Evolutionary conservation across 2,329 filamentous ascomycete genomes (phyloP).

Genomic region (Alternaria gaisen): DNA sequence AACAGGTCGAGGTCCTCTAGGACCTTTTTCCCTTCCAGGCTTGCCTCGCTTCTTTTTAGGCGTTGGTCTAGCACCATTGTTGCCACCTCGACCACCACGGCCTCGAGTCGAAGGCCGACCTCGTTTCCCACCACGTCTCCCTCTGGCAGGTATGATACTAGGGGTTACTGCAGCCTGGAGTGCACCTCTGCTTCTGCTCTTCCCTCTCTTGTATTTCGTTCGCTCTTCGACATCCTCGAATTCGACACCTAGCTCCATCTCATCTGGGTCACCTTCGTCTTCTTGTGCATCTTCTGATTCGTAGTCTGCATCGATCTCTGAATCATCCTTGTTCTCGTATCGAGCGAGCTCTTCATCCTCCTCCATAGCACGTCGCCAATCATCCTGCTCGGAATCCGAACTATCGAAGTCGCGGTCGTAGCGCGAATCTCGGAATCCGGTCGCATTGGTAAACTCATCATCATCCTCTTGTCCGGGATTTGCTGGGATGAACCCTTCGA

Average conservation of each 20-base stretch:
- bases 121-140: constrained; percentile 31
- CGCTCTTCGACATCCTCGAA: constrained; percentile 40
- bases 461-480: constrained; percentile 45
- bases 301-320: constrained; percentile 49
- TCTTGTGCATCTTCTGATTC: constrained; percentile 44
- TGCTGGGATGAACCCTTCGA: constrained; percentile 53
- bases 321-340: constrained; percentile 42
- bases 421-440: constrained; percentile 29
- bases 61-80: constrained; percentile 24
- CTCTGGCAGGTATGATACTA: constrained; percentile 15
- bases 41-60: constrained; percentile 35
- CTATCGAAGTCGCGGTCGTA: constrained; percentile 35
- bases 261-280: constrained; percentile 45
- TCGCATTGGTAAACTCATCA: constrained; percentile 37
- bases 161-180: neutral
- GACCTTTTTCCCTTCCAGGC: constrained; percentile 42
- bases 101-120: constrained; percentile 38
- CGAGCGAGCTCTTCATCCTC: constrained; percentile 40
- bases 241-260: constrained; percentile 40
- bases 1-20: constrained; percentile 60
- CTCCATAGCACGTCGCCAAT: constrained; percentile 35
- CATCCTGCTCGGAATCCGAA: constrained; percentile 39
- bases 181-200: constrained; percentile 8
- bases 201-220: constrained; percentile 28
- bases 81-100: constrained; percentile 39